These are phyloP conservation scores for Umbelopsis sp. DNA, from an alignment of 371 early-diverging fungal genomes.

Conservation along the genomic window DNA sequence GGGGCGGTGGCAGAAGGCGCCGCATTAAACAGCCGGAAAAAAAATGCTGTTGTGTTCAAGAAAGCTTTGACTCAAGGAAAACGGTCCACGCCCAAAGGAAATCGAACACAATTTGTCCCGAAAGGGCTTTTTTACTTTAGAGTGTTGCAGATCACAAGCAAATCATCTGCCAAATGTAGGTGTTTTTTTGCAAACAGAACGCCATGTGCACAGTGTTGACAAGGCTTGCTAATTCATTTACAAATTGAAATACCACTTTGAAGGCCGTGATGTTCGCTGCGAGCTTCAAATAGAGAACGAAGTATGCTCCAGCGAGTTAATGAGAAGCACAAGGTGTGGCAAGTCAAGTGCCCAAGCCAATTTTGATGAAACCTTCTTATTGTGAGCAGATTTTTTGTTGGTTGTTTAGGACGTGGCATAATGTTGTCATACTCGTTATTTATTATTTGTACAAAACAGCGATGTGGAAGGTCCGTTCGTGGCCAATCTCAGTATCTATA, in stretches of 20 bases:
- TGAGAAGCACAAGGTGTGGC: slow-evolving; percentile 38
- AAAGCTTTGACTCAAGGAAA: slow-evolving; percentile 41
- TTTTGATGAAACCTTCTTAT: slow-evolving; percentile 45
- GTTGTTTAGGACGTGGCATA: neutral
- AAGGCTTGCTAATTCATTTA: neutral
- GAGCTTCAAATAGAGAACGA: slow-evolving; percentile 38
- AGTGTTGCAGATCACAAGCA: slow-evolving; percentile 46
- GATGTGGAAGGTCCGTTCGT: slow-evolving; percentile 36
- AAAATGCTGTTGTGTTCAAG: slow-evolving; percentile 33
- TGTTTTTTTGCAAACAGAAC: neutral
- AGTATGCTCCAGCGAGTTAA: slow-evolving; percentile 31
- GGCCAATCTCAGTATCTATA: slow-evolving; percentile 31
- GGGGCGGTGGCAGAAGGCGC: slow-evolving; percentile 26
- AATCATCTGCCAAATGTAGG: slow-evolving; percentile 43
- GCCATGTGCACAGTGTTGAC: neutral
- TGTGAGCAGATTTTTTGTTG: slow-evolving; percentile 28
- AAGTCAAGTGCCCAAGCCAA: slow-evolving; percentile 43
- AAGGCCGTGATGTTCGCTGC: slow-evolving; percentile 37
- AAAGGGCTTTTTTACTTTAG: slow-evolving; percentile 12
- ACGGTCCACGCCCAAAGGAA: neutral
- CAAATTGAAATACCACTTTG: neutral
- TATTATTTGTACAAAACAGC: slow-evolving; percentile 23
- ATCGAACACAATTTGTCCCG: slow-evolving; percentile 6
- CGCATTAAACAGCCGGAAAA: slow-evolving; percentile 25
- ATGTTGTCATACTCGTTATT: neutral